phyloP scores from a whole-genome alignment of 148 eudicot species.

The Pharnaceum exiguum region DNA sequence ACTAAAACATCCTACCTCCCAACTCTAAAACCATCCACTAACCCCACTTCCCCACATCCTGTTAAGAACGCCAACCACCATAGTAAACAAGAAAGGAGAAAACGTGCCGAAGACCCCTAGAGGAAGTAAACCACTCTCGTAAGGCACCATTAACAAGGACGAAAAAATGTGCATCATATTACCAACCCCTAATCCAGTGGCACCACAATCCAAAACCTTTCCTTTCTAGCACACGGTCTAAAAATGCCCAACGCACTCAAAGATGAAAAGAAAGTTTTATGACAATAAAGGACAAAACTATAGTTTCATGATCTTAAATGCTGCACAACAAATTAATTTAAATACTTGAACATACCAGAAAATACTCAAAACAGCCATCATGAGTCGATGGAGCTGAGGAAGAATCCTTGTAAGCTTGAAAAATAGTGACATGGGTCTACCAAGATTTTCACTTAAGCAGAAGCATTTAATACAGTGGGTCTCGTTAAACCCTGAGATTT shows the following conservation, averaged over 20 bases:
- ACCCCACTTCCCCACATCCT: too few relatives aligned
- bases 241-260: neutral
- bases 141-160: too few relatives aligned
- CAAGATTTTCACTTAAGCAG: conserved; percentile 7
- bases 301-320: neutral
- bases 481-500: conserved; percentile 64
- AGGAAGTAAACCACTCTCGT: too few relatives aligned
- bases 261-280: neutral
- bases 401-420: neutral
- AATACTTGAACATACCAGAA: neutral
- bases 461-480: conserved; percentile 14
- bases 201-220: too few relatives aligned
- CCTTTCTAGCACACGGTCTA: neutral
- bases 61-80: too few relatives aligned
- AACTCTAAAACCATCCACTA: too few relatives aligned
- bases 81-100: too few relatives aligned
- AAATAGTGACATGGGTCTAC: neutral
- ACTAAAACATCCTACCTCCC: too few relatives aligned
- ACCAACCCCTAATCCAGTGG: too few relatives aligned
- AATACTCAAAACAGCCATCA: neutral
- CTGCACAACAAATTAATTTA: neutral
- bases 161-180: too few relatives aligned
- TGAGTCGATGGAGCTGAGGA: neutral
- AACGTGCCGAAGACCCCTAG: too few relatives aligned
- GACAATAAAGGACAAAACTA: neutral